These are phyloP conservation scores for Durotheca rogersii DNA, from an alignment of 495 filamentous ascomycete genomes.

Conservation along the genomic window DNA sequence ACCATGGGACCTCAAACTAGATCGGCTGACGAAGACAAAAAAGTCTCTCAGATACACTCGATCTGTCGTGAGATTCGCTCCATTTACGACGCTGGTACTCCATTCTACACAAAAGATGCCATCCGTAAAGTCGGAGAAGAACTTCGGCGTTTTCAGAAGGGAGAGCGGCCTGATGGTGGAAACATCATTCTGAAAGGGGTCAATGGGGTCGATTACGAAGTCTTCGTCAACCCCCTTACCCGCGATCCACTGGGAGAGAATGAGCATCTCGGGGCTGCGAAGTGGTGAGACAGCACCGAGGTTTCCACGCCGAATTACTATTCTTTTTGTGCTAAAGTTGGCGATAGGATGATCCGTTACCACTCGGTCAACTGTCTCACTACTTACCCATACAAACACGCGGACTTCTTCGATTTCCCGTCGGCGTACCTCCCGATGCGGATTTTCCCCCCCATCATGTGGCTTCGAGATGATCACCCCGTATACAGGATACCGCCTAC, in stretches of 20 bases:
- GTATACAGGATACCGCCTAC: constrained; percentile 9
- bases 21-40: not conserved
- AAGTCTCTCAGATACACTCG: not conserved
- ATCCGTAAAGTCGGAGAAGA: constrained; percentile 13
- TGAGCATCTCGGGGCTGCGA: constrained; percentile 6
- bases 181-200: constrained; percentile 6
- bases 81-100: constrained; percentile 4
- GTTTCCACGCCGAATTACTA: not conserved
- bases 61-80: constrained; percentile 13
- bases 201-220: constrained; percentile 17
- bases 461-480: not conserved
- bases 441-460: constrained; percentile 11
- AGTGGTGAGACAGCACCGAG: constrained; percentile 12
- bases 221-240: constrained; percentile 4
- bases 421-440: constrained; percentile 13
- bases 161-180: constrained; percentile 6
- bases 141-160: constrained; percentile 11
- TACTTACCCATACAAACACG: constrained; percentile 1
- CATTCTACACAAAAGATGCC: constrained; percentile 4
- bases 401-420: constrained; percentile 4
- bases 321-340: constrained; percentile 9
- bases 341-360: constrained; percentile 8
- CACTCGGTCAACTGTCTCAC: constrained; percentile 4
- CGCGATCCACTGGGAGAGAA: constrained; percentile 5
- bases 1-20: not conserved